These are phyloP conservation scores for Agaricus blazei DNA, from an alignment of 768 basidiomycete species.

Conservation along the genomic window DNA sequence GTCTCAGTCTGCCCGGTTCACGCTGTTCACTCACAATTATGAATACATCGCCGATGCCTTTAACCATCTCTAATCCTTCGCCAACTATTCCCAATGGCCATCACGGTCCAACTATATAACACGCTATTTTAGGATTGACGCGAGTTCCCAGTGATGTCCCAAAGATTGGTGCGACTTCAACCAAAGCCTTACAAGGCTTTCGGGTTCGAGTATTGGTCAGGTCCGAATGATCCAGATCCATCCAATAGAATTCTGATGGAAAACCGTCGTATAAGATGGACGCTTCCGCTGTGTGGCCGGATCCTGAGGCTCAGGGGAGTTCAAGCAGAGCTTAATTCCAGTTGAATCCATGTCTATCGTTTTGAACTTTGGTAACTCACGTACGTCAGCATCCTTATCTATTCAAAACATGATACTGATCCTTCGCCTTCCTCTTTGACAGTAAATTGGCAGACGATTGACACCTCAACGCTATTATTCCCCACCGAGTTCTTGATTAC, in stretches of 20 bases:
- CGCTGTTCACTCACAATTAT: conserved; percentile 45
- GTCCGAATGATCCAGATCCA: conserved; percentile 59
- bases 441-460: conserved; percentile 65
- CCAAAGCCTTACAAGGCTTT: conserved; percentile 11
- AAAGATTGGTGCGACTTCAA: conserved; percentile 31
- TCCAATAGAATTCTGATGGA: conserved; percentile 73
- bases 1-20: conserved; percentile 75
- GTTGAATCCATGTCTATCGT: conserved; percentile 59
- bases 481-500: conserved; percentile 69
- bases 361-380: conserved; percentile 59
- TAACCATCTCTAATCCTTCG: conserved; percentile 26
- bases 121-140: conserved; percentile 46
- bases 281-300: conserved; percentile 46
- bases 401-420: too few relatives aligned
- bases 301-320: conserved; percentile 26
- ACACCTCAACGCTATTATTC: conserved; percentile 54
- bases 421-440: not conserved
- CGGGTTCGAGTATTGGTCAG: conserved; percentile 76
- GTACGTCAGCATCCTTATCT: conserved; percentile 23
- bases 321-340: conserved; percentile 51
- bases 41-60: conserved; percentile 27
- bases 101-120: conserved; percentile 54
- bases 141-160: conserved; percentile 48
- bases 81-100: conserved; percentile 35
- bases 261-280: conserved; percentile 43